phyloP scores from a whole-genome alignment of 371 early-diverging fungal genomes.

The Rhizopus delemar region DNA sequence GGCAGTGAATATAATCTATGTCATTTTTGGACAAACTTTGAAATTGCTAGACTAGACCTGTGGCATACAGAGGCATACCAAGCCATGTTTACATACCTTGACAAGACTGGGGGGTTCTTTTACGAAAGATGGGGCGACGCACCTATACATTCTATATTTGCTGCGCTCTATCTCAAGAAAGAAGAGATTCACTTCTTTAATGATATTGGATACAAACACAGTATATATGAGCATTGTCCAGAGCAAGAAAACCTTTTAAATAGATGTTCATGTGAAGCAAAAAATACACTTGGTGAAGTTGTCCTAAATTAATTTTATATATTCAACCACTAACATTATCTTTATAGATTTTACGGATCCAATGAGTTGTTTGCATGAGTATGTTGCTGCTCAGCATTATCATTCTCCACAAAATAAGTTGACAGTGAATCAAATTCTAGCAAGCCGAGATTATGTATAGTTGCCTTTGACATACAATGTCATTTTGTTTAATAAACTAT shows the following conservation, averaged over 20 bases:
- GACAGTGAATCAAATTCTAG: constrained; percentile 36
- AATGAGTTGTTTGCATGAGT: constrained; percentile 42
- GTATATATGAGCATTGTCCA: constrained; percentile 70
- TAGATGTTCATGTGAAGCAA: constrained; percentile 38
- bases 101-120: constrained; percentile 71
- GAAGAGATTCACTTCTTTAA: constrained; percentile 88
- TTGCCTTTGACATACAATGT: too few species aligned
- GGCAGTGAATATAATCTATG: constrained; percentile 61
- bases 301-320: too few species aligned
- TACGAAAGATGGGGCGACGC: constrained; percentile 90
- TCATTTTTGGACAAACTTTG: constrained; percentile 93
- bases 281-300: constrained; percentile 28
- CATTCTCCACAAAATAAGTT: constrained; percentile 10
- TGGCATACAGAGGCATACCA: constrained; percentile 67
- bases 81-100: constrained; percentile 51
- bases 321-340: not conserved
- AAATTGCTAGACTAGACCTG: constrained; percentile 84
- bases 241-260: constrained; percentile 34
- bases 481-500: too few species aligned
- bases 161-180: constrained; percentile 64
- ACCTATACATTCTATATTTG: constrained; percentile 89
- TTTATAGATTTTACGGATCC: constrained; percentile 36
- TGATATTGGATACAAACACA: constrained; percentile 80
- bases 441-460: not conserved
- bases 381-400: constrained; percentile 31